Conservation (phyloP, 306 rosid genomes). For the Astragalus membranaceus region DNA sequence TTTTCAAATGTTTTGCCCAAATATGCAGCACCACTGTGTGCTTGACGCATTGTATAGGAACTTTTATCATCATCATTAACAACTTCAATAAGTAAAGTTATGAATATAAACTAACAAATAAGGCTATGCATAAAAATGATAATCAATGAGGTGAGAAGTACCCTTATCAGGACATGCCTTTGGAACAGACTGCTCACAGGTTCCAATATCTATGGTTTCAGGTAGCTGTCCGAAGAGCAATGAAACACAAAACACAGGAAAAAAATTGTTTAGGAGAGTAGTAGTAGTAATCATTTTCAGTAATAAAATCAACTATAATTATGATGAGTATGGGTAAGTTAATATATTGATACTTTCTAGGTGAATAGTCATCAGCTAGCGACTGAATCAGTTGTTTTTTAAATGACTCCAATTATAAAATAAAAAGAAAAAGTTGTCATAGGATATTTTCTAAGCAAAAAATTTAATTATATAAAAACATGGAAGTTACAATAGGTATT, state of each 20-base stretch:
- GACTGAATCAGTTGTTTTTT: constrained; percentile 92
- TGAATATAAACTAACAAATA: neutral
- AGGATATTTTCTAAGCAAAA: neutral
- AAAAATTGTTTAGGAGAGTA: neutral
- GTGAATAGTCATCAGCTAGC: constrained; percentile 61
- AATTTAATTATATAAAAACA: neutral
- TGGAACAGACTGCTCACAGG: constrained; percentile 86
- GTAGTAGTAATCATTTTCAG: neutral
- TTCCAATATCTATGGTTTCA: constrained; percentile 86
- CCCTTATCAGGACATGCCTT: constrained; percentile 84
- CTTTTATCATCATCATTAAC: constrained; percentile 52
- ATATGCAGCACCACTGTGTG: constrained; percentile 42
- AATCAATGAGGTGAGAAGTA: constrained; percentile 27
- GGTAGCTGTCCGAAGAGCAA: constrained; percentile 41
- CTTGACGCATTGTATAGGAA: constrained; percentile 37
- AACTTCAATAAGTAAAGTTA: neutral
- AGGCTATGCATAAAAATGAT: constrained; percentile 1
- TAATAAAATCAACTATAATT: neutral
- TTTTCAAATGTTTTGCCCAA: constrained; percentile 43
- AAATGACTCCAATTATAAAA: constrained; percentile 80
- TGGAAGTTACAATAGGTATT: neutral
- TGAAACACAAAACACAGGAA: neutral
- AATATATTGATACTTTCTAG: constrained; percentile 49
- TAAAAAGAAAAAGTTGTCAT: neutral
- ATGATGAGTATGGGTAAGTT: constrained; percentile 1